phyloP scores from a whole-genome alignment of 441 rosid species.

The Hura crepitans region DNA sequence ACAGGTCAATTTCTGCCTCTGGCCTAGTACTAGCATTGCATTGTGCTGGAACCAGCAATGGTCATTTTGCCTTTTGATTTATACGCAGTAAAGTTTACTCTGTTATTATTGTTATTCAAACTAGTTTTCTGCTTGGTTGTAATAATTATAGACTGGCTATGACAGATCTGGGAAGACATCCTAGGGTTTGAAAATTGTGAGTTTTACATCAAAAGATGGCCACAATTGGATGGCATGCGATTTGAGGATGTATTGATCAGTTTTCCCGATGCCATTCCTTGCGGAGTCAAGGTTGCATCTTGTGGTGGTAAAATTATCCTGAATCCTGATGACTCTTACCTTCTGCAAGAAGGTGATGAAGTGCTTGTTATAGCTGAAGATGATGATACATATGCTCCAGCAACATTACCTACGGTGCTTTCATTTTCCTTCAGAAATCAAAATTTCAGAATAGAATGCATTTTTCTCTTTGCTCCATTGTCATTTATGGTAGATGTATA shows the following conservation, averaged over 20 bases:
- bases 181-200: slow-evolving; percentile 78
- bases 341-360: slow-evolving; percentile 70
- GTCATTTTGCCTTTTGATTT: slow-evolving; percentile 15
- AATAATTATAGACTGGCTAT: slow-evolving; percentile 24
- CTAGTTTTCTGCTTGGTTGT: slow-evolving; percentile 19
- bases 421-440: slow-evolving; percentile 28
- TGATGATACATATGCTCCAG: slow-evolving; percentile 64
- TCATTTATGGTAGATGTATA: not conserved
- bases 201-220: slow-evolving; percentile 71
- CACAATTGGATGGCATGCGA: slow-evolving; percentile 54
- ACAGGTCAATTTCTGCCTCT: slow-evolving; percentile 45
- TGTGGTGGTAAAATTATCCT: slow-evolving; percentile 61
- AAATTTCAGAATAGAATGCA: slow-evolving; percentile 17
- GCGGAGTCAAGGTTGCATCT: slow-evolving; percentile 75
- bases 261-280: slow-evolving; percentile 76
- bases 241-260: slow-evolving; percentile 69
- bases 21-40: not conserved
- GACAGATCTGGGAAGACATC: slow-evolving; percentile 78
- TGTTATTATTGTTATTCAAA: slow-evolving; percentile 8
- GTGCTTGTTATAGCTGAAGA: slow-evolving; percentile 82
- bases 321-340: slow-evolving; percentile 63
- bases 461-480: not conserved
- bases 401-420: slow-evolving; percentile 64
- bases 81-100: not conserved
- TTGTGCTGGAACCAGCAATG: slow-evolving; percentile 6